Conservation (phyloP, 345 rosid genomes). For the Rhodamnia argentea region DNA sequence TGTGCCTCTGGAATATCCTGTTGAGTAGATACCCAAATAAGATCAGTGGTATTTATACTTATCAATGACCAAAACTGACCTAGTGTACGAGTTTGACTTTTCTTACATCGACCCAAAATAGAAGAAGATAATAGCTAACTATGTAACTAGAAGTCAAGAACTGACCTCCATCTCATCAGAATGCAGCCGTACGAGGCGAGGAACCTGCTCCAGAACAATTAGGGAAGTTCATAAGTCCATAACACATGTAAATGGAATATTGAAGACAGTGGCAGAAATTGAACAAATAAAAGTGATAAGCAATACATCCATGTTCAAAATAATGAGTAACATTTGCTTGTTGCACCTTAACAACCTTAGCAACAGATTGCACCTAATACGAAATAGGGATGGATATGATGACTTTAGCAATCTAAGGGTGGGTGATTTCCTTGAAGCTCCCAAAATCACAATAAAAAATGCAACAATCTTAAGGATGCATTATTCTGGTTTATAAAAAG, state of each 20-base stretch:
- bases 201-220: constrained; percentile 45
- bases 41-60: background rate
- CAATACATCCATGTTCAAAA: background rate
- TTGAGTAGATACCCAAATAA: background rate
- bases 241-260: background rate
- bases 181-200: constrained; percentile 94
- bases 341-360: background rate
- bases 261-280: background rate
- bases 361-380: background rate
- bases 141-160: background rate
- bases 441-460: background rate
- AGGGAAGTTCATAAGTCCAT: background rate
- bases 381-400: background rate
- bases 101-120: background rate
- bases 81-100: background rate
- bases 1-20: constrained; percentile 99
- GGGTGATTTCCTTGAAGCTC: background rate
- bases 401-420: background rate
- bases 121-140: background rate
- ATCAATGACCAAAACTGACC: background rate
- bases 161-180: constrained; percentile 96
- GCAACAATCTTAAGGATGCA: background rate
- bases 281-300: background rate
- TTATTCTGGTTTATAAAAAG: background rate
- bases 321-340: background rate